Evolutionary conservation across 1,284 basidiomycete species (phyloP), one percentile per base, ranked within the genome.

Genomic region (Ustilago curta): DNA sequence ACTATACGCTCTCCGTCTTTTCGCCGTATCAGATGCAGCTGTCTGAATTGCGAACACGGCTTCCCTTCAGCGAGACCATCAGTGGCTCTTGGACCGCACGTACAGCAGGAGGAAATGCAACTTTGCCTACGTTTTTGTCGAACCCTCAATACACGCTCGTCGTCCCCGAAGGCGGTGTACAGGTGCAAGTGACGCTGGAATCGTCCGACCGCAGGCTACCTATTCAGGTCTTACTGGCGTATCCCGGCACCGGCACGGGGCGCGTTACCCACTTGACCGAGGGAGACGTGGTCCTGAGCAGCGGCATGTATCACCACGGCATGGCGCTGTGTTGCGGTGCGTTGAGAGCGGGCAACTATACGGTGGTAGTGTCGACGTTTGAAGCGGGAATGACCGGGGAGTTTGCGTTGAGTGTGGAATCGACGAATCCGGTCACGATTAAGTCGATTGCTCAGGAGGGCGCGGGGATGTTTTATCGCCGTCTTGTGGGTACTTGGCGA

Each of bases 101-200:
- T 69, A 92, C 90, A 11, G 89, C 93, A 0, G 95, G 95, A 0
- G 95, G 95, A 0, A 95, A 95, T 79, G 89, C 90, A 50, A 89
- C 89, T 0, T 88, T 90, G 75, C 89, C 93, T 0, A 91, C 91
- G 0, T 97, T 93, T 85, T 91, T 95, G 89, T 86, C 89, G 62
- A 98, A 98, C 81, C 95, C 95, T 0, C 94, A 97, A 82, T 97
- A 92, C 84, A 87, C 88, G 51, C 86, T 97, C 4, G 87, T 84
- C 3, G 62, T 57, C 6, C 39, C 52, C 8, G 8, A n/a, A 8
- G 53, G 63, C 54, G 32, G 37, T 1, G 70, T 76, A 53, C 77
- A 67, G 11, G 66, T 81, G 48, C 86, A 88, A 12, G 64, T 93
- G 8, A 86, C 87, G 2, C 83, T 91, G 32, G 88, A 90, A 64